A percentile compares a stretch with the other conserved stretches of the same genome.
These are phyloP conservation scores for Zygotorulaspora mrakii DNA, from an alignment of 1,139 yeast species.

Conservation along the genomic window DNA sequence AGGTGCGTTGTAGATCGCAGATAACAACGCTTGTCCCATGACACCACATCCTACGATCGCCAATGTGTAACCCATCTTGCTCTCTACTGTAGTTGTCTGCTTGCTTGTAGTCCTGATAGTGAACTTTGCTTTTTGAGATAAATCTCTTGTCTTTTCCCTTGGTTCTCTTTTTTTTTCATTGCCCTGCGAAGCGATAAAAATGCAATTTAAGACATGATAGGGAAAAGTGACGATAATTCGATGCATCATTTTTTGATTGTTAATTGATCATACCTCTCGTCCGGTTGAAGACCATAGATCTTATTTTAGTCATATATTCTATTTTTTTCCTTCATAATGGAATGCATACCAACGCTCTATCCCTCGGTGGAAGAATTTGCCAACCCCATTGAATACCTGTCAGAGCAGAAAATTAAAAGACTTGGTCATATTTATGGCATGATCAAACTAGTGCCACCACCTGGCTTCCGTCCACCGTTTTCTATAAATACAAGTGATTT, in stretches of 20 bases:
- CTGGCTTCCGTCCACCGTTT: slow-evolving; percentile 51
- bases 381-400: slow-evolving; percentile 60
- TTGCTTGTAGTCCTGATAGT: too few relatives aligned
- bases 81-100: too few relatives aligned
- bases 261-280: too few relatives aligned
- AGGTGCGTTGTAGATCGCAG: slow-evolving; percentile 62
- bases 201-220: neutral
- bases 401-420: slow-evolving; percentile 46
- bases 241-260: too few relatives aligned
- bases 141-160: neutral
- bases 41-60: slow-evolving; percentile 91
- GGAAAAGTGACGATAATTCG: neutral
- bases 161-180: neutral
- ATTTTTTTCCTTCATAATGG: slow-evolving; percentile 14
- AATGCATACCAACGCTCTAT: slow-evolving; percentile 51
- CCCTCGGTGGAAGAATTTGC: slow-evolving; percentile 55
- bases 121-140: too few relatives aligned
- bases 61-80: slow-evolving; percentile 46
- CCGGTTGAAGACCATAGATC: neutral
- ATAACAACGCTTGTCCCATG: slow-evolving; percentile 93
- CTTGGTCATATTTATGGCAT: slow-evolving; percentile 62
- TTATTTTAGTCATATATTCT: neutral
- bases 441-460: slow-evolving; percentile 63
- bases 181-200: too few relatives aligned
- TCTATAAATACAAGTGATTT: slow-evolving; percentile 50